Conservation (phyloP, 768 basidiomycete species). For the Tricholoma hemisulphureum region DNA sequence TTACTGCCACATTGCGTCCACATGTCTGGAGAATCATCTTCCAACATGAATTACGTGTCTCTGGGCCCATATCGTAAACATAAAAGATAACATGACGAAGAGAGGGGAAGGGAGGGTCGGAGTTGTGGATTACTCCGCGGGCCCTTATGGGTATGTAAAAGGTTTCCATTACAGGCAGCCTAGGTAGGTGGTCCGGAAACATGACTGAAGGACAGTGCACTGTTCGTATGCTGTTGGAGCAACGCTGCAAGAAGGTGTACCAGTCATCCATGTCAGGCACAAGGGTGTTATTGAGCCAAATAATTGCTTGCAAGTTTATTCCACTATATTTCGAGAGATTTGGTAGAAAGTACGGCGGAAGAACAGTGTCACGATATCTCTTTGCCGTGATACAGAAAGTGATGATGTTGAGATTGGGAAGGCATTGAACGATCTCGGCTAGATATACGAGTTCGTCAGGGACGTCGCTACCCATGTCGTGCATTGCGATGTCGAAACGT, state of each 20-base stretch:
- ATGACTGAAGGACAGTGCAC: background rate
- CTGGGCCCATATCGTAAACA: background rate
- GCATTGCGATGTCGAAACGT: slow-evolving; percentile 18
- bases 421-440: slow-evolving; percentile 11
- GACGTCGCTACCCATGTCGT: slow-evolving; percentile 1
- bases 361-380: background rate
- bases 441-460: background rate
- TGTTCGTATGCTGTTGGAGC: slow-evolving; percentile 2
- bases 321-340: slow-evolving; percentile 4
- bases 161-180: background rate
- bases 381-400: slow-evolving; percentile 3
- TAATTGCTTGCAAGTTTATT: slow-evolving; percentile 9
- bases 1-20: slow-evolving; percentile 7
- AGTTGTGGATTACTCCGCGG: background rate
- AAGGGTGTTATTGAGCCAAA: background rate
- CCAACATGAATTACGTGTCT: background rate
- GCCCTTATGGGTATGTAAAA: background rate
- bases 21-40: slow-evolving; percentile 1
- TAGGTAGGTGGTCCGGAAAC: background rate
- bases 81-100: slow-evolving; percentile 5
- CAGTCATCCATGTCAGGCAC: background rate
- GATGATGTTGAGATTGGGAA: slow-evolving; percentile 20
- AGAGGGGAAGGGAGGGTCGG: background rate
- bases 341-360: slow-evolving; percentile 1
- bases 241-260: slow-evolving; percentile 8